Base-by-base conservation (phyloP, 768 basidiomycete species). In the Agaricus blazei region DNA sequence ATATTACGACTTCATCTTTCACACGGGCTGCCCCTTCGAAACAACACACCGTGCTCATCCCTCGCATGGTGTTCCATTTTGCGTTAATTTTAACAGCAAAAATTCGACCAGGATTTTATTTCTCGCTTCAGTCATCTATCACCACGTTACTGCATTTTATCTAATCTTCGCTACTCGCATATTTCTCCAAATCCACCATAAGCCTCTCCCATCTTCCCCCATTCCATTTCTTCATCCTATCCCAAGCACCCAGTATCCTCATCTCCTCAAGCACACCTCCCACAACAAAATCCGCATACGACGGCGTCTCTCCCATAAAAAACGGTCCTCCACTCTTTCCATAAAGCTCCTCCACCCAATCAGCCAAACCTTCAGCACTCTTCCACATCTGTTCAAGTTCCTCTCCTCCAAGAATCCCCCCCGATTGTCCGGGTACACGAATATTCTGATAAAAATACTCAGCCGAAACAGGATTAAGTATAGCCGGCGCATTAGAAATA, bases 281-380 rank as follows among this genome's bases (percentile, higher is more conserved):
- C 23, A 78, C 56, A 2, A 68, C 65, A 26, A 79, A 65, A 60
- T 82, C 79, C 0, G 70, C 72, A 63, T 71, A 80, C 0, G 66
- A 68, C 7, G 70, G 59, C 9, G 56, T 59, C 4, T 70, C 62
- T 1, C 77, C 78, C 57, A 74, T 65, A 19, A 79, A 56, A 52
- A 68, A 77, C 24, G 65, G 67, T 1, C 69, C 68, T 2, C 49
- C 56, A 7, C 51, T 67, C 54, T 68, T 64, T 46, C 60, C 56
- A 41, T 69, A 63, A 73, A 67, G 73, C 3, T 56, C 53, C n/a
- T 63, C 60, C 3, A 69, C 50, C 19, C 45, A 63, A 8, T 63
- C 66, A 29, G 77, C 66, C 0, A 57, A 69, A 0, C 52, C 68
- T 57, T 71, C 64, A 8, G 77, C 40, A 49, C 66, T 65, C 43